Base-by-base conservation (phyloP, 148 eudicot species). In the Silene uniflora region DNA sequence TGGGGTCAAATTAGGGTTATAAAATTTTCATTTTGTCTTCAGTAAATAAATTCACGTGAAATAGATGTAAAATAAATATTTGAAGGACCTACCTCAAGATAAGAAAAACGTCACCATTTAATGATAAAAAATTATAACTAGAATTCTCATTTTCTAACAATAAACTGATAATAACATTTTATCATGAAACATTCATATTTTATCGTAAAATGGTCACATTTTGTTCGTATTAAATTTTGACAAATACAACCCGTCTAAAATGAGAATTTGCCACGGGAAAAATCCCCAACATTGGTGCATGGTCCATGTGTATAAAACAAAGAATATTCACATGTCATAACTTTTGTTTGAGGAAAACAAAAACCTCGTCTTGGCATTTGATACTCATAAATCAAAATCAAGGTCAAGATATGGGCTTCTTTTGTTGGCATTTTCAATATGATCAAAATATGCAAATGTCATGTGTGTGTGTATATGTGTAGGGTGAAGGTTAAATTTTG, bases 271-370 rank as follows among this genome's bases (percentile, higher is more conserved):
- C 1, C 24, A 56, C 58, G 29, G 47, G 27, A 79, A 67, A 67
- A 73, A 66, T 23, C 72, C 73, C 73, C 54, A 61, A 46, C 68
- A 75, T 62, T 44, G 78, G 81, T 77, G 79, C 79, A 77, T 77
- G 84, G 77, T 73, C 76, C 83, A 76, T 67, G 74, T 52, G 74
- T 66, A 81, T 73, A 75, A 77, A 81, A 81, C 84, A 81, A 81
- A 74, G 81, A 81, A 81, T 81, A 77, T 81, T 81, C 84, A 81
- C 81, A 81, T 81, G 84, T 73, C 67, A 77, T 76, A 81, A 73
- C 63, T 77, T 76, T 77, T 24, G 62, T 24, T 72, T 68, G 59
- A 74, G 69, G 80, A 55, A 64, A 29, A 69, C 72, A 73, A 79
- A 61, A 75, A 67, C 71, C 67, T 67, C 46, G 65, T 76, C 73